Conservation (phyloP, 2,329 filamentous ascomycete genomes). For the Pseudogymnoascus sp. region DNA sequence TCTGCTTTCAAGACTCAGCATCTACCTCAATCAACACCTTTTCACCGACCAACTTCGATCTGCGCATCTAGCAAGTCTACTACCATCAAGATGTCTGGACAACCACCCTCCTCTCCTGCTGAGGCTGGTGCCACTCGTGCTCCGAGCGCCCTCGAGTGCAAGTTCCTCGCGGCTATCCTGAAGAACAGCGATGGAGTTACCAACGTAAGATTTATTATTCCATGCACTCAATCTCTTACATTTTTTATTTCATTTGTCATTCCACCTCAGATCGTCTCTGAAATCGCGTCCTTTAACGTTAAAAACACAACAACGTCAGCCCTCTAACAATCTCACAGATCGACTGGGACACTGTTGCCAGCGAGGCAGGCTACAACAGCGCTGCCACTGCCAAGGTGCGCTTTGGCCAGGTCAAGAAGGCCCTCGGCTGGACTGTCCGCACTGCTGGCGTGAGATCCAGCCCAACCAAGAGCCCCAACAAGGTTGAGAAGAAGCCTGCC, state of each 20-base stretch:
- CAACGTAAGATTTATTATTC: background rate
- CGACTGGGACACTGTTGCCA: slow-evolving; percentile 41
- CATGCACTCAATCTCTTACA: background rate
- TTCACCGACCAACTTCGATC: background rate
- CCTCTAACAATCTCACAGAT: slow-evolving; percentile 20
- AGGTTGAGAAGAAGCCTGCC: background rate
- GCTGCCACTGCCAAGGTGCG: slow-evolving; percentile 39
- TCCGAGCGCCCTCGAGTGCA: background rate
- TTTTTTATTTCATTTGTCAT: background rate
- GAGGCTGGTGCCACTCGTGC: background rate
- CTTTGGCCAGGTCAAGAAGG: slow-evolving; percentile 43
- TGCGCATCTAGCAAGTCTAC: background rate
- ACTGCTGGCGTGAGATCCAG: background rate
- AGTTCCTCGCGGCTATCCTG: background rate
- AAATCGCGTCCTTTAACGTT: background rate
- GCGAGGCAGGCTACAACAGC: slow-evolving; percentile 37
- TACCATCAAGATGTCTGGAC: background rate
- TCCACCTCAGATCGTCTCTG: too few species aligned
- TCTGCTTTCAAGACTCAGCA: background rate
- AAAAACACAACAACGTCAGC: background rate
- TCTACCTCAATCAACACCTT: background rate
- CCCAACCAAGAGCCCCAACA: background rate
- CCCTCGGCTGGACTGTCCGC: slow-evolving; percentile 28
- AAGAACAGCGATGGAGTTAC: slow-evolving; percentile 4
- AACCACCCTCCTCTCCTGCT: background rate